These are phyloP conservation scores for Berkeleyomyces basicola DNA, from an alignment of 2,329 filamentous ascomycete genomes.

Conservation along the genomic window DNA sequence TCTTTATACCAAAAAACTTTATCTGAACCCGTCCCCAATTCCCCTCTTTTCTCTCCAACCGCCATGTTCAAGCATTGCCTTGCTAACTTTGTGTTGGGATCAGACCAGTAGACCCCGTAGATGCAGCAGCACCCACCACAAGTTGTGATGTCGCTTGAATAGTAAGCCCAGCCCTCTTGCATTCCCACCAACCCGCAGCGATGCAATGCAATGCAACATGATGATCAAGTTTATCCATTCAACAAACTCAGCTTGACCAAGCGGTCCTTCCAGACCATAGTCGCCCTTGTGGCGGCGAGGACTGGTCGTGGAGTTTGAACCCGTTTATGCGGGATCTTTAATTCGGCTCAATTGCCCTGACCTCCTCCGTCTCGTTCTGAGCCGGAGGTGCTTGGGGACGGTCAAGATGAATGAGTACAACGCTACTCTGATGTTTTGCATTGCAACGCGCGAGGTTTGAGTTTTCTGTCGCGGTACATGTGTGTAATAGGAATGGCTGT, in stretches of 20 bases:
- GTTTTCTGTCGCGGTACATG: too few species aligned
- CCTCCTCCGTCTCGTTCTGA: slow-evolving; percentile 22
- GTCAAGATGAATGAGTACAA: slow-evolving; percentile 50
- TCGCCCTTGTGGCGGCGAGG: slow-evolving; percentile 34
- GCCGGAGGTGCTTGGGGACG: slow-evolving; percentile 31
- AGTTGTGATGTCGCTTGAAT: too few species aligned
- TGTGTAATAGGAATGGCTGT: too few species aligned
- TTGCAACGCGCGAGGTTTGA: neutral
- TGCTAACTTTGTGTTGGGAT: neutral
- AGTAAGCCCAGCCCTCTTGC: neutral
- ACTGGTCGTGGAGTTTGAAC: slow-evolving; percentile 59
- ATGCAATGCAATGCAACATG: slow-evolving; percentile 16
- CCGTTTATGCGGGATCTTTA: slow-evolving; percentile 22
- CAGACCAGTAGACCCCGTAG: neutral
- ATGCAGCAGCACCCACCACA: neutral
- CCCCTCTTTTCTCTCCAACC: neutral
- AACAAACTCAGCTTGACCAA: slow-evolving; percentile 50
- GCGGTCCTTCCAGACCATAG: slow-evolving; percentile 60
- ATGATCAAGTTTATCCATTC: slow-evolving; percentile 57
- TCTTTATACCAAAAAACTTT: slow-evolving; percentile 37
- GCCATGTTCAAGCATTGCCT: neutral
- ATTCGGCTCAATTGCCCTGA: slow-evolving; percentile 43
- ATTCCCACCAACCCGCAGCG: too few species aligned
- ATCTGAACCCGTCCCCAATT: neutral
- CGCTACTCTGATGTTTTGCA: slow-evolving; percentile 40